These are phyloP conservation scores for Medicago arabica DNA, from an alignment of 306 rosid species.

Conservation along the genomic window DNA sequence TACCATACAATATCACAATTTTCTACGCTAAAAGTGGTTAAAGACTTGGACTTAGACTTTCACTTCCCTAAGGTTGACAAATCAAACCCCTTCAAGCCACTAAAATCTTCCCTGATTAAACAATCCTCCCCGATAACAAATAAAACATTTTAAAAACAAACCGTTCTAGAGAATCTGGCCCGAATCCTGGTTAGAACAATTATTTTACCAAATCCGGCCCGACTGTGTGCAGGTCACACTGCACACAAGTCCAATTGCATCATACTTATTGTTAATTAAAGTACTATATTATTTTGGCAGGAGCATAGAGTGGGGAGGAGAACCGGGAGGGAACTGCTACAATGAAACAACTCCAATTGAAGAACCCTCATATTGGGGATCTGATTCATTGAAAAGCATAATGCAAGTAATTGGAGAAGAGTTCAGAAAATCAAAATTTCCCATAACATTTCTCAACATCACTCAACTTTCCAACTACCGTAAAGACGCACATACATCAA, in stretches of 20 bases:
- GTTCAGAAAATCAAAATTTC: slow-evolving; percentile 59
- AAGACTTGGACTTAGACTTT: background rate
- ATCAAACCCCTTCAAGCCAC: too few species aligned
- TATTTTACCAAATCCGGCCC: too few species aligned
- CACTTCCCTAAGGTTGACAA: background rate
- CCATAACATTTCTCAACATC: slow-evolving; percentile 82
- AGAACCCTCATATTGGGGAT: slow-evolving; percentile 78
- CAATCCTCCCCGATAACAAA: too few species aligned
- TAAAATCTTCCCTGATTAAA: too few species aligned
- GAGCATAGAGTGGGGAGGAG: slow-evolving; percentile 88
- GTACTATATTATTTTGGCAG: slow-evolving; percentile 45
- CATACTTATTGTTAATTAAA: background rate
- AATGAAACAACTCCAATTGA: slow-evolving; percentile 81
- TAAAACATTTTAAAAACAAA: too few species aligned
- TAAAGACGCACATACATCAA: slow-evolving; percentile 88
- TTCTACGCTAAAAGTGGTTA: background rate
- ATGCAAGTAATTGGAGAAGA: slow-evolving; percentile 82
- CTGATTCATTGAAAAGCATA: slow-evolving; percentile 65
- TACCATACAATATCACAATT: background rate
- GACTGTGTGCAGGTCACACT: too few species aligned
- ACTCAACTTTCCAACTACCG: slow-evolving; percentile 85
- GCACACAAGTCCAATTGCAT: too few species aligned
- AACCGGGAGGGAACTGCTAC: slow-evolving; percentile 74
- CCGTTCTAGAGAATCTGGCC: too few species aligned
- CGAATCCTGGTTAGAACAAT: too few species aligned